Percentiles rank a stretch among this genome's conserved stretches.
These are phyloP conservation scores for Dioscorea zingiberensis DNA, from an alignment of 106 monocot species.

Conservation along the genomic window DNA sequence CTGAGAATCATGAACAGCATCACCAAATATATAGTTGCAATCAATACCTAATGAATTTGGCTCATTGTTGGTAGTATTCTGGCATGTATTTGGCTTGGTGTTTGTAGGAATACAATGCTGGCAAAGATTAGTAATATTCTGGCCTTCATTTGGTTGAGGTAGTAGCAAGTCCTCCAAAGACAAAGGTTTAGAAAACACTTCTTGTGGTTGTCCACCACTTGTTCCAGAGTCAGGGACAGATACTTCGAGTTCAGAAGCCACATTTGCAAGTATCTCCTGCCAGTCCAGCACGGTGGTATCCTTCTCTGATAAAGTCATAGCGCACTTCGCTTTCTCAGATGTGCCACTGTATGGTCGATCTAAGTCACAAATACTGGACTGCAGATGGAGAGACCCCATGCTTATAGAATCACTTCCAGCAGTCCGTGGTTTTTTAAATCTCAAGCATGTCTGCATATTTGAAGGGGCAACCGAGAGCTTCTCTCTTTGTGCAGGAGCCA, in stretches of 20 bases:
- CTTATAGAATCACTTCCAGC: background rate
- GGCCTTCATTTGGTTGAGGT: background rate
- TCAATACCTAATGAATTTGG: background rate
- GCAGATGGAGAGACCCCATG: background rate
- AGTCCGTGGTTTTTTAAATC: slow-evolving; percentile 21
- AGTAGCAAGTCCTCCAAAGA: background rate
- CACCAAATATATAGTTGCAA: background rate
- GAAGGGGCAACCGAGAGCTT: background rate
- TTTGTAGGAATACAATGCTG: background rate
- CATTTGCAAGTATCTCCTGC: slow-evolving; percentile 44
- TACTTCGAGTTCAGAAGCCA: slow-evolving; percentile 49
- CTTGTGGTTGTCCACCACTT: background rate
- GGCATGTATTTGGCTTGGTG: background rate
- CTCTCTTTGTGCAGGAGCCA: slow-evolving; percentile 8
- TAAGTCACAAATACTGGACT: background rate
- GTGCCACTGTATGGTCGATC: background rate
- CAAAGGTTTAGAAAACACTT: background rate
- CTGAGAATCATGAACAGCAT: background rate
- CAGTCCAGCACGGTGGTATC: slow-evolving; percentile 12
- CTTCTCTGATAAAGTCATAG: background rate
- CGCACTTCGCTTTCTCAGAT: background rate
- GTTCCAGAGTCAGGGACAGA: background rate
- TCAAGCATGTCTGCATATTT: background rate
- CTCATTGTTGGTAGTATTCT: background rate
- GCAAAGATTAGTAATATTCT: background rate